Evolutionary conservation across 1,284 basidiomycete genomes (phyloP), one percentile per base, ranked within the genome.

Genomic region (Blastosporella zonata): DNA sequence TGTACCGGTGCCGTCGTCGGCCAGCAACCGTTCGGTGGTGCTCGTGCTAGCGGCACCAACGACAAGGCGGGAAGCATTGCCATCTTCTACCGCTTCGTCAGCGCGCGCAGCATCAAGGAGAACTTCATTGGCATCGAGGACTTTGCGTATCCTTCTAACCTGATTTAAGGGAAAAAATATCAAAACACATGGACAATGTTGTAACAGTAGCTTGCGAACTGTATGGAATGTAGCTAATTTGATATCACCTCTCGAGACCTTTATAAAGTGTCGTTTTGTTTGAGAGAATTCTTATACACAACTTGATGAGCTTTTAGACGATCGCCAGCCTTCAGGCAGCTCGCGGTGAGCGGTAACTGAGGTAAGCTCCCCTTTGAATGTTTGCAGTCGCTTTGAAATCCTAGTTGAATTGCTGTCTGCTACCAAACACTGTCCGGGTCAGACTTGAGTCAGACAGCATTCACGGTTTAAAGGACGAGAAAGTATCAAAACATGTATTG

Each of bases 21-120:
- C 5, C 94, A 97, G 68, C 96, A 99, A 70, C 94, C 96, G 5
- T 99, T 99, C 66, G 96, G 96, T 47, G 97, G 96, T 49, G 92
- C 85, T 5, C 82, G 96, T 39, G 92, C 81, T 18, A 93, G 89
- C 60, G 96, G 97, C 23, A 99, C 97, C 55, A 98, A 98, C 74
- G 97, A 99, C 72, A 99, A 98, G 76, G 91, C 93, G 0, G 96
- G 96, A 12, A 93, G 89, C 56, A 86, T 94, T 58, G 82, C 79
- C 60, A 90, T 97, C 65, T 95, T 91, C 73, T 93, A 89, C 69
- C 77, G 93, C 51, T 96, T 95, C 68, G 79, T 93, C 48, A 92
- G 87, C 48, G 85, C 90, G 40, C 79, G 96, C 61, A 93, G 89
- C 57, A 95, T 99, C 78, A 99, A 98, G 79, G 96, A 99, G 75